Evolutionary conservation across 2,329 filamentous ascomycete species (phyloP).

Genomic region (Neospermospora avenae): DNA sequence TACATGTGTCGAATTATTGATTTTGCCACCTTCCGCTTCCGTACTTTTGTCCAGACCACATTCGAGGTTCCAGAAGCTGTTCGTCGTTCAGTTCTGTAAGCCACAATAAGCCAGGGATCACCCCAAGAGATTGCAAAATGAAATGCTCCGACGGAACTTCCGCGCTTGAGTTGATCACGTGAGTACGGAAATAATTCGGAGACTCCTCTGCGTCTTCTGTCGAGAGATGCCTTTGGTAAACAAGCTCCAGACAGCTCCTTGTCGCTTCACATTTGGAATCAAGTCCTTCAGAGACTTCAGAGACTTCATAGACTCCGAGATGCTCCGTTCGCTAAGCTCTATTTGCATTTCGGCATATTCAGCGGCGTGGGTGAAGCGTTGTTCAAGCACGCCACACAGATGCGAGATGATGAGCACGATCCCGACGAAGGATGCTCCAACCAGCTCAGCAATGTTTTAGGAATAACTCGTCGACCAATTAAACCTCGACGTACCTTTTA

Average conservation of each 20-base stretch:
- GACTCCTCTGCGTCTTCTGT: background rate
- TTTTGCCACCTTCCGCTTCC: no score
- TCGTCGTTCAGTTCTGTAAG: background rate
- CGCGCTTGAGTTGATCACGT: background rate
- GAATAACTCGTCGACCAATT: background rate
- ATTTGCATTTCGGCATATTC: background rate
- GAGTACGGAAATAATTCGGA: background rate
- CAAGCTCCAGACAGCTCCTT: background rate
- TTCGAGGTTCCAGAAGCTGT: background rate
- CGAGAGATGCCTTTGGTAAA: background rate
- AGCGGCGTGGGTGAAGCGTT: background rate
- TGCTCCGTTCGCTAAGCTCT: conserved; percentile 2
- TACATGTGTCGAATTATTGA: no score
- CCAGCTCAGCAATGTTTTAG: background rate
- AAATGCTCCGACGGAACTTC: background rate
- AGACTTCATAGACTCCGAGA: background rate
- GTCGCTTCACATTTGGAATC: background rate
- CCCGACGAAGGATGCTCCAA: background rate
- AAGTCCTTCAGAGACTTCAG: background rate
- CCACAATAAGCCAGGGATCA: no score
- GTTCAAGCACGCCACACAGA: background rate
- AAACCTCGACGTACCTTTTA: background rate
- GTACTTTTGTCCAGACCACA: background rate
- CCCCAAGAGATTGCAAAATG: background rate
- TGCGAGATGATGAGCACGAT: background rate